These are phyloP conservation scores for Manihot esculenta DNA, from an alignment of 441 rosid genomes.

Conservation along the genomic window DNA sequence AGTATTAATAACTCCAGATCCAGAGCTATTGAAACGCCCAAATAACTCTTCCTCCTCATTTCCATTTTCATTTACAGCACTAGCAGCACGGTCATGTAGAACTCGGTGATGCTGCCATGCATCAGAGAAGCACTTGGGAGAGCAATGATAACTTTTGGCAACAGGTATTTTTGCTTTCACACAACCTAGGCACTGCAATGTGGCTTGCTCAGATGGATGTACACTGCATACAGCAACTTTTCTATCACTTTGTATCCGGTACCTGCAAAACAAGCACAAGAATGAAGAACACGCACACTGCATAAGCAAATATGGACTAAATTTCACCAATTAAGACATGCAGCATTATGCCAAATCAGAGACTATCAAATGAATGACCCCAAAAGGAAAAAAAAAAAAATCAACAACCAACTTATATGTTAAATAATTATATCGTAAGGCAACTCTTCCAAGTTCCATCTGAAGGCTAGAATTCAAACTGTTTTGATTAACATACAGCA, in stretches of 20 bases:
- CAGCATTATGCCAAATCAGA: constrained; percentile 5
- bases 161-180: constrained; percentile 84
- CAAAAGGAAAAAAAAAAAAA: not conserved
- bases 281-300: too few species aligned
- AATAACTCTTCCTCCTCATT: constrained; percentile 84
- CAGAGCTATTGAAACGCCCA: constrained; percentile 75
- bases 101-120: constrained; percentile 99
- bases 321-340: constrained; percentile 7
- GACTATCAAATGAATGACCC: not conserved
- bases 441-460: constrained; percentile 3
- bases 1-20: constrained; percentile 52
- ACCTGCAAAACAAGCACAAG: constrained; percentile 56
- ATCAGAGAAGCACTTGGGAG: constrained; percentile 92
- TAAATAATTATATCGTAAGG: not conserved
- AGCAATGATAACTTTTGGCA: constrained; percentile 91
- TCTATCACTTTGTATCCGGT: constrained; percentile 88
- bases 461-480: not conserved
- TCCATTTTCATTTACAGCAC: constrained; percentile 79
- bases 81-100: constrained; percentile 94
- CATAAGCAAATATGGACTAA: constrained; percentile 1
- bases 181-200: constrained; percentile 92
- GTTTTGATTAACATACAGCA: not conserved
- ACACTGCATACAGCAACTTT: constrained; percentile 89
- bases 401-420: constrained; percentile 11
- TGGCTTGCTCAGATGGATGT: constrained; percentile 94